Conservation (phyloP, 176 grass and related monocot species). For the Triticum urartu region DNA sequence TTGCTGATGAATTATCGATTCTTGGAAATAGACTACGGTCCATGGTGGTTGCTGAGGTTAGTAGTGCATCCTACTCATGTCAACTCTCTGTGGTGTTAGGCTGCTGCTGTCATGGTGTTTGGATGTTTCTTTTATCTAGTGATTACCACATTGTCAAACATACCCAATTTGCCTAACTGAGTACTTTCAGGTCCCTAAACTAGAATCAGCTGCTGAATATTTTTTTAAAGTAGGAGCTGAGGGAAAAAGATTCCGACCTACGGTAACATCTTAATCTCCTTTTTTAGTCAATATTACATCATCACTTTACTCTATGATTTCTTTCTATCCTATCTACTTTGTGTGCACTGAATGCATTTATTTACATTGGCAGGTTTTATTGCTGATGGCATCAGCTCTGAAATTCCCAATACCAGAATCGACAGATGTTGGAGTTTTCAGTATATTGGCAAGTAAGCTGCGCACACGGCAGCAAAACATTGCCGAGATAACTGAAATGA, state of each 20-base stretch:
- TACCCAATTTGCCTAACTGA: not conserved
- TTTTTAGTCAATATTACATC: not conserved
- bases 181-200: slow-evolving; percentile 69
- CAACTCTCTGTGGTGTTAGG: not conserved
- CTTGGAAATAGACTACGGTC: slow-evolving; percentile 80
- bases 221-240: slow-evolving; percentile 88
- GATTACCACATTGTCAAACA: not conserved
- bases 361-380: slow-evolving; percentile 64
- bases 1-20: slow-evolving; percentile 82
- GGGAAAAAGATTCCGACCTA: slow-evolving; percentile 96
- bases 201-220: slow-evolving; percentile 92
- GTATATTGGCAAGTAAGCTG: slow-evolving; percentile 57
- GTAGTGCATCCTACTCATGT: not conserved
- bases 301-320: not conserved
- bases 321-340: not conserved
- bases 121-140: slow-evolving; percentile 13
- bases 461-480: slow-evolving; percentile 71
- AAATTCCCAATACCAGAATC: slow-evolving; percentile 65
- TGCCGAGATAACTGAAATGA: slow-evolving; percentile 99
- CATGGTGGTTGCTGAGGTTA: slow-evolving; percentile 85
- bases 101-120: not conserved
- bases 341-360: not conserved
- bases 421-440: slow-evolving; percentile 56
- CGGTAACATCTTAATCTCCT: slow-evolving; percentile 47
- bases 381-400: slow-evolving; percentile 92